phyloP scores from a whole-genome alignment of 352 stramenopile genomes.

The Thalassiosira mediterranea region DNA sequence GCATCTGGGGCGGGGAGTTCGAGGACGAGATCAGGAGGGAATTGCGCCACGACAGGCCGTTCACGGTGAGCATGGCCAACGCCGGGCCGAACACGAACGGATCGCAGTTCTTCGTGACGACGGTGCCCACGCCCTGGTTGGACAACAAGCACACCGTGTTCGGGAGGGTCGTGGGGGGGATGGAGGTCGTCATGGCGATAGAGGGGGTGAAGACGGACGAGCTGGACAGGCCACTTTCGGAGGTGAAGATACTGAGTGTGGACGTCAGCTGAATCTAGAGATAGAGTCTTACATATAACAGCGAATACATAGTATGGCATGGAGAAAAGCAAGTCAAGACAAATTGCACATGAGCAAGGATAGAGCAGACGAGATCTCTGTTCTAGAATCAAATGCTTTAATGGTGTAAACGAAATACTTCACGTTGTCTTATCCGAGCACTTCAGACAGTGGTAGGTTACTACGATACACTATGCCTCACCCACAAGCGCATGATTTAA shows the following conservation, averaged over 20 bases:
- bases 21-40: conserved; percentile 97
- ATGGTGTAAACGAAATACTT: too few relatives aligned
- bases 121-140: conserved; percentile 95
- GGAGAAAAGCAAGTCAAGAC: neutral
- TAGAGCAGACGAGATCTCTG: too few relatives aligned
- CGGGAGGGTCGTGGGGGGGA: conserved; percentile 89
- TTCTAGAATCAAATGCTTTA: too few relatives aligned
- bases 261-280: conserved; percentile 72
- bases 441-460: too few relatives aligned
- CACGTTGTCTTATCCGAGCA: too few relatives aligned
- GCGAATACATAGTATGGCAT: neutral
- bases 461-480: too few relatives aligned
- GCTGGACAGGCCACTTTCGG: conserved; percentile 86
- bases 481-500: too few relatives aligned
- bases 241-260: conserved; percentile 87
- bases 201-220: conserved; percentile 87
- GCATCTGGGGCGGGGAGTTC: conserved; percentile 98
- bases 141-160: conserved; percentile 99
- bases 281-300: neutral
- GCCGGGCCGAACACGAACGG: conserved; percentile 84
- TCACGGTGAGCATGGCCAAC: conserved; percentile 99
- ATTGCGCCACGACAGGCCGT: conserved; percentile 87
- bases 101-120: conserved; percentile 98
- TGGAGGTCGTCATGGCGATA: conserved; percentile 88
- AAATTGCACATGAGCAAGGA: conserved; percentile 1